A percentile compares a stretch with the other conserved stretches of the same genome.
Conservation (phyloP, 192 early-diverging fungal species). For the Coemansia sp. region DNA sequence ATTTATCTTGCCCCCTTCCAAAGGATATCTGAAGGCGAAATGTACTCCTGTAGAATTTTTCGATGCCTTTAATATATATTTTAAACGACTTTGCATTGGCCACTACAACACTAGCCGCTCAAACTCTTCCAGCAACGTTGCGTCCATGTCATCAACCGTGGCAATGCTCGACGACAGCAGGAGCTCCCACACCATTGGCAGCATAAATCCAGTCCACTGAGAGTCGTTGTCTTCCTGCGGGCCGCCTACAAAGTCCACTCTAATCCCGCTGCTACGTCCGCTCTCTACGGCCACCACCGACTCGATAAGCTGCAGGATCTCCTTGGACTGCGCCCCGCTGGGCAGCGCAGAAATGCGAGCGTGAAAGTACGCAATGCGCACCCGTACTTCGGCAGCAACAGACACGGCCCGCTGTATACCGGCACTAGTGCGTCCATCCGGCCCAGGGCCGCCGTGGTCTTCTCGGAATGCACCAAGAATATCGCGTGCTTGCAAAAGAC, state of each 20-base stretch:
- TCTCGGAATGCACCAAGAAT: conserved; percentile 23
- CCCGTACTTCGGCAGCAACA: conserved; percentile 28
- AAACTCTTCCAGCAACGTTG: conserved; percentile 28
- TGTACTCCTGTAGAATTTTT: conserved; percentile 10
- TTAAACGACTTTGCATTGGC: background rate
- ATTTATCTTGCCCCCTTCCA: background rate
- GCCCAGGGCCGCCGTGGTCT: background rate
- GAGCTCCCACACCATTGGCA: conserved; percentile 49
- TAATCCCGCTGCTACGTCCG: background rate
- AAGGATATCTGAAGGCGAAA: too few species aligned
- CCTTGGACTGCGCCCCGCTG: conserved; percentile 22
- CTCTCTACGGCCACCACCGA: conserved; percentile 15
- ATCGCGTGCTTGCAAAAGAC: conserved; percentile 37
- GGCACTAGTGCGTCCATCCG: background rate
- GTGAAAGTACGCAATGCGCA: conserved; percentile 48
- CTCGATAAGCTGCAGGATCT: conserved; percentile 28
- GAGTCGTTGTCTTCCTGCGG: background rate
- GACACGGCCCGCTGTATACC: conserved; percentile 1
- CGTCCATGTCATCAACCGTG: conserved; percentile 11
- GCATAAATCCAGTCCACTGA: conserved; percentile 34
- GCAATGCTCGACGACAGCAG: conserved; percentile 19
- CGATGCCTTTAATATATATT: background rate
- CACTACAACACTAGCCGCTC: conserved; percentile 28
- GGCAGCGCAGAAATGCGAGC: conserved; percentile 32
- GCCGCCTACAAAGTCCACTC: conserved; percentile 1